These are phyloP conservation scores for Collybia sp. DNA, from an alignment of 768 basidiomycete genomes.

Conservation along the genomic window DNA sequence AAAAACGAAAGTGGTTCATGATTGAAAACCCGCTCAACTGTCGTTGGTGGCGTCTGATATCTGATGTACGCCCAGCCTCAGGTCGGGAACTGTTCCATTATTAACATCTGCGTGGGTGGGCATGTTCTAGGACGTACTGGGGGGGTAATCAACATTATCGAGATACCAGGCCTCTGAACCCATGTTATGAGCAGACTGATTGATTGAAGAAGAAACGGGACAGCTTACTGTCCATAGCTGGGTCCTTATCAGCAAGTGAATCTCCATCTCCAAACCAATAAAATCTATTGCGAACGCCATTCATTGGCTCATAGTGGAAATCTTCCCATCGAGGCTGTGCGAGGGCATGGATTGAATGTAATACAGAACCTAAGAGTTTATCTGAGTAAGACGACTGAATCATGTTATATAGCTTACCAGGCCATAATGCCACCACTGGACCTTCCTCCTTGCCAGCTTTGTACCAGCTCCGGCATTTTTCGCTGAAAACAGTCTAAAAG, in stretches of 20 bases:
- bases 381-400: neutral
- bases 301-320: constrained; percentile 45
- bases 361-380: constrained; percentile 36
- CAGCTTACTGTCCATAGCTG: constrained; percentile 24
- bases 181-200: neutral
- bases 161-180: neutral
- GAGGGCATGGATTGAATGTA: constrained; percentile 46
- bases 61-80: no score
- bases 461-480: constrained; percentile 62
- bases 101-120: no score
- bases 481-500: constrained; percentile 49
- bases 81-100: no score
- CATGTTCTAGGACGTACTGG: neutral
- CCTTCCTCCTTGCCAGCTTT: constrained; percentile 58
- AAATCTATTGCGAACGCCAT: constrained; percentile 41
- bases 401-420: constrained; percentile 29
- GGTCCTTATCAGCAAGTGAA: constrained; percentile 42
- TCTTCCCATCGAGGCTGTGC: constrained; percentile 63
- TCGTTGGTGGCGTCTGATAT: no score
- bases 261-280: constrained; percentile 61
- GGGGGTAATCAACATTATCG: no score
- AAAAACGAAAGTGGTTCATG: no score
- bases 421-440: constrained; percentile 54
- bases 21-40: no score
- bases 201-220: neutral